Conservation (phyloP, 2,329 filamentous ascomycete species). For the Fusarium sp. region DNA sequence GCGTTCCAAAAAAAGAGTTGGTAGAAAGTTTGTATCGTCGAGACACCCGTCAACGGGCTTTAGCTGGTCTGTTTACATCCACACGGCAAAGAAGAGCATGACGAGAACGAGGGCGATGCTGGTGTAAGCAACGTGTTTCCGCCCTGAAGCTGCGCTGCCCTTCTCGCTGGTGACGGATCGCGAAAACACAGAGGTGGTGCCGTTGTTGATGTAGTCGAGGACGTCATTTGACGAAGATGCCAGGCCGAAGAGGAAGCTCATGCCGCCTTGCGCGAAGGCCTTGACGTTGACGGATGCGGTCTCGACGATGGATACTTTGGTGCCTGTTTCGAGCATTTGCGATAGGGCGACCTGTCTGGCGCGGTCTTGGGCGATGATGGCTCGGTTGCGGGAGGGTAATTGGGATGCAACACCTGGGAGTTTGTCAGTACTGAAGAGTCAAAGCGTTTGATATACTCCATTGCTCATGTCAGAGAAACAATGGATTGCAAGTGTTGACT, state of each 20-base stretch:
- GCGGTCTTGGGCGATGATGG: slow-evolving; percentile 82
- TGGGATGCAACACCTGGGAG: slow-evolving; percentile 78
- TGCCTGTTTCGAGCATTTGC: slow-evolving; percentile 84
- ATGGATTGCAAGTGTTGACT: not conserved
- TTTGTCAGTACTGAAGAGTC: slow-evolving; percentile 21
- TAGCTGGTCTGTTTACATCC: slow-evolving; percentile 36
- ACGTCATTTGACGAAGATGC: slow-evolving; percentile 81
- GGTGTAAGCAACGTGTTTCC: slow-evolving; percentile 47
- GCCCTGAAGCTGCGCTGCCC: slow-evolving; percentile 68
- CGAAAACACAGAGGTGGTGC: slow-evolving; percentile 85
- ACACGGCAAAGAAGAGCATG: slow-evolving; percentile 49
- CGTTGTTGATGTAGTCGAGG: slow-evolving; percentile 87
- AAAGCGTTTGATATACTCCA: not conserved
- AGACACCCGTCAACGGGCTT: slow-evolving; percentile 4
- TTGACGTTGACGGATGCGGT: slow-evolving; percentile 78
- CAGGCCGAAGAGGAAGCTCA: slow-evolving; percentile 87
- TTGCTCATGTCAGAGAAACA: not conserved
- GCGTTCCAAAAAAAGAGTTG: slow-evolving; percentile 14
- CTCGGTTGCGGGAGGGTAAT: slow-evolving; percentile 74
- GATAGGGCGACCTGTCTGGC: slow-evolving; percentile 80
- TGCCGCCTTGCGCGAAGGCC: slow-evolving; percentile 81
- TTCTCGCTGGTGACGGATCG: slow-evolving; percentile 76
- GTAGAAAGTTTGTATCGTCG: slow-evolving; percentile 13
- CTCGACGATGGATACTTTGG: slow-evolving; percentile 90
- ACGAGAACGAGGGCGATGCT: slow-evolving; percentile 48